These are phyloP conservation scores for Plasmodium fragile DNA, from an alignment of 169 alveolate species.

Conservation along the genomic window DNA sequence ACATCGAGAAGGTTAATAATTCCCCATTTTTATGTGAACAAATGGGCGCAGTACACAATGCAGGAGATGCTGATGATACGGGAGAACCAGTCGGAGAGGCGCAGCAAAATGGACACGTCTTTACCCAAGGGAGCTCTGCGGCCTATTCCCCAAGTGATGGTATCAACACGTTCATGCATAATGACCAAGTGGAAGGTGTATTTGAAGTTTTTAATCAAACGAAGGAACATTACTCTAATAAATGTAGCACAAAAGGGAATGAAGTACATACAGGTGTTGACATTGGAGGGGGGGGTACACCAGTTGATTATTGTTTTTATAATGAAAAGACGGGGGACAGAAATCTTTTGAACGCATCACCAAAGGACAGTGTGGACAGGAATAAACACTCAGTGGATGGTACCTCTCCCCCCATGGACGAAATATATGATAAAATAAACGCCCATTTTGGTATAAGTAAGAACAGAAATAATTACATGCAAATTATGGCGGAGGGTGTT, in stretches of 20 bases:
- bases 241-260: not conserved
- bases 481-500: not conserved
- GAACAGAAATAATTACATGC: not conserved
- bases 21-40: not conserved
- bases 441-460: not conserved
- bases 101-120: not conserved
- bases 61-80: not conserved
- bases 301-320: not conserved
- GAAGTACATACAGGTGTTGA: not conserved
- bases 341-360: not conserved
- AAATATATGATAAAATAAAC: slow-evolving; percentile 47
- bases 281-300: not conserved
- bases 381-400: not conserved
- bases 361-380: not conserved
- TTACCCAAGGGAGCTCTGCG: not conserved
- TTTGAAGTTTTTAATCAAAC: not conserved
- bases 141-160: not conserved
- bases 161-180: not conserved
- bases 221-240: not conserved
- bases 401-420: not conserved
- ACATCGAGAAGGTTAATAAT: not conserved
- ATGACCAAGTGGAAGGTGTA: not conserved
- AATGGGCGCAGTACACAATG: not conserved
- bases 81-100: not conserved
- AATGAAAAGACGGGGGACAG: not conserved